phyloP scores from a whole-genome alignment of 495 filamentous ascomycete species.

The Aspergillus mulundensis region DNA sequence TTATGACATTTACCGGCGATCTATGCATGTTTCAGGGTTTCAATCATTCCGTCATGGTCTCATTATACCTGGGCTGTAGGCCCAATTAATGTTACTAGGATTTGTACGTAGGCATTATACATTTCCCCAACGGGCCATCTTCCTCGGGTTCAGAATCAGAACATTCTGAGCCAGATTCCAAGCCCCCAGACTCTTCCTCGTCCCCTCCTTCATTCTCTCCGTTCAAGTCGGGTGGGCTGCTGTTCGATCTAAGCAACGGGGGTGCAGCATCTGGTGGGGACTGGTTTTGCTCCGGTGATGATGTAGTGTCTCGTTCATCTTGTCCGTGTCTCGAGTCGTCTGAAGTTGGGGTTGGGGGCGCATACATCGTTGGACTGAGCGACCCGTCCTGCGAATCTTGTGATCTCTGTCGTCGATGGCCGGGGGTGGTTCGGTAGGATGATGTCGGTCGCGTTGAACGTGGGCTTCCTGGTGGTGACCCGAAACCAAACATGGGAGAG shows the following conservation, averaged over 20 bases:
- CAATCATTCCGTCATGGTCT: constrained; percentile 5
- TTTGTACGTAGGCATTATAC: not conserved
- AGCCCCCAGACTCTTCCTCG: constrained; percentile 5
- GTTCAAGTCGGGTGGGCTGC: constrained; percentile 38
- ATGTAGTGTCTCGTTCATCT: constrained; percentile 12
- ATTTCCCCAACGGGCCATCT: not conserved
- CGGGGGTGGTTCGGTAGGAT: constrained; percentile 27
- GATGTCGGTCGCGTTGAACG: constrained; percentile 40
- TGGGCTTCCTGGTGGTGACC: constrained; percentile 44
- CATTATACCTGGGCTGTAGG: not conserved
- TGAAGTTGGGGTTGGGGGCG: constrained; percentile 47
- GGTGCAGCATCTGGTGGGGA: constrained; percentile 22
- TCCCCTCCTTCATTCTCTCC: constrained; percentile 13
- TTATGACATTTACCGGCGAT: not conserved
- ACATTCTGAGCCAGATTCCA: constrained; percentile 9
- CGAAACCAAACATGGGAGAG: constrained; percentile 39
- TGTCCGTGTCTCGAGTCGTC: constrained; percentile 21
- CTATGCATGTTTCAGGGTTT: not conserved
- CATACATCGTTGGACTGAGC: constrained; percentile 37
- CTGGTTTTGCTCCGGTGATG: constrained; percentile 15
- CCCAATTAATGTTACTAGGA: not conserved
- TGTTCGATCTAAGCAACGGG: constrained; percentile 31
- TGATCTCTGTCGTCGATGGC: constrained; percentile 39
- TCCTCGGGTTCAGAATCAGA: constrained; percentile 1
- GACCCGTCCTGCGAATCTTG: constrained; percentile 36